Evolutionary conservation across 352 stramenopile species (phyloP), one percentile per base, ranked within the genome.

Genomic region (Pythium aristosporum): DNA sequence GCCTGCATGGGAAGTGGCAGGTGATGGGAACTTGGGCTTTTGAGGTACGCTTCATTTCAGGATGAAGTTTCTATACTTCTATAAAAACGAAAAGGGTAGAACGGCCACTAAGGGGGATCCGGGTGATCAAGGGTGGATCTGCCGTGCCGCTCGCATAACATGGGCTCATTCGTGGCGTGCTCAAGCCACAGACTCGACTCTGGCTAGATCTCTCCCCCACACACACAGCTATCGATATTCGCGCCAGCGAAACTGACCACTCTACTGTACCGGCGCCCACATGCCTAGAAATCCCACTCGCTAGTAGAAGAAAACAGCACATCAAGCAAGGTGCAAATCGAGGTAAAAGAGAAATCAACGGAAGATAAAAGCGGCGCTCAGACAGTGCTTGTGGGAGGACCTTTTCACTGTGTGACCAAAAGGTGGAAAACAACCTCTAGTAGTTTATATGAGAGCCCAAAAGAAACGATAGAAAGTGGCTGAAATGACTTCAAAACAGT

Each of bases 1-100:
- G 25, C 60, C 44, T 42, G 11, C 11, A 54, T 61, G 60, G 42
- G 60, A 67, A 61, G 60, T 61, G 60, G 60, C 60, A 61, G 61
- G 60, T 37, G 25, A 46, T 42, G 23, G 32, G 28, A 11, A 16
- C 44, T n/a, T 16, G 12, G 18, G 44, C 44, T 16, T 21, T 62
- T 62, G 55, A 62, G 53, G 53, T 37, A 39, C 36, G 41, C 41
- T 20, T 1, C 25, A 32, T 64, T 56, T 57, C 56, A 63, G n/a
- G 13, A 28, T 30, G 25, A 30, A 30, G 25, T 30, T 42, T 55
- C 23, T 43, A n/a, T 20, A 53, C 41, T 10, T 44, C 43, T 66
- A 20, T 37, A 55, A 51, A 37, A 51, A 54, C 54, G 47, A 46
- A 55, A 54, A 48, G n/a, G 10, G 44, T 55, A 48, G 56, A 63